phyloP scores from a whole-genome alignment of 2,329 filamentous ascomycete species.

The Fusarium pininemorale region DNA sequence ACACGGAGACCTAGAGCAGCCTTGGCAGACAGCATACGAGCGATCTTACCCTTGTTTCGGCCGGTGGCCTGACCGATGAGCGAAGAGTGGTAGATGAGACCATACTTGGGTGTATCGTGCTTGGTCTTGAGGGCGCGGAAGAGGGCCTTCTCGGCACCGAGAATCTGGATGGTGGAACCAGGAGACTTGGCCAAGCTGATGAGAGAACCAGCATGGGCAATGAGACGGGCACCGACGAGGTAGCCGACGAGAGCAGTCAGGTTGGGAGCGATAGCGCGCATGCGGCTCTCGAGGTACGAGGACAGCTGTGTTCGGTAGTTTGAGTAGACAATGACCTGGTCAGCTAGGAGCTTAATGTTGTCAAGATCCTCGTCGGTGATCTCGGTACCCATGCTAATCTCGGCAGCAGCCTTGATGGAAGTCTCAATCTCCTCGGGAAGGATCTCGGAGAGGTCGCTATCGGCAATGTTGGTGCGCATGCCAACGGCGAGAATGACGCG shows the following conservation, averaged over 20 bases:
- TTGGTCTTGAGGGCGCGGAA: constrained; percentile 99
- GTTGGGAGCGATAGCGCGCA: constrained; percentile 97
- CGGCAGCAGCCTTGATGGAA: constrained; percentile 91
- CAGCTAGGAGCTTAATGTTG: constrained; percentile 90
- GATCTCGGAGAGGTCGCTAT: constrained; percentile 84
- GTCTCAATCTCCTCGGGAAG: constrained; percentile 94
- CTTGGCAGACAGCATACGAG: constrained; percentile 94
- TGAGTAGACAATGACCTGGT: constrained; percentile 91
- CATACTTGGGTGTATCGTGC: constrained; percentile 98
- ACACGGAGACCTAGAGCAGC: constrained; percentile 91
- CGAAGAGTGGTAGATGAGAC: constrained; percentile 90
- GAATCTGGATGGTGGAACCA: constrained; percentile 95
- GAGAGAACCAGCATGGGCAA: constrained; percentile 92
- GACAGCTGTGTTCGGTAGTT: constrained; percentile 90
- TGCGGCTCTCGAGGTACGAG: constrained; percentile 88
- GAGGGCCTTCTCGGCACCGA: constrained; percentile 97
- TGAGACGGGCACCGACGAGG: constrained; percentile 91
- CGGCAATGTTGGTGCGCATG: constrained; percentile 81
- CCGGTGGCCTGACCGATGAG: constrained; percentile 96
- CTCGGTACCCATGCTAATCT: constrained; percentile 98
- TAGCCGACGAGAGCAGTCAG: constrained; percentile 92
- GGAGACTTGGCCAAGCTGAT: constrained; percentile 95
- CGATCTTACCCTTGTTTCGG: constrained; percentile 99
- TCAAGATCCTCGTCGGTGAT: constrained; percentile 92
- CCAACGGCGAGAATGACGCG: constrained; percentile 89